Percentiles rank a stretch among this genome's conserved stretches.
Conservation (phyloP, 163 green algal species). For the Chlamydomonas reinhardtii region DNA sequence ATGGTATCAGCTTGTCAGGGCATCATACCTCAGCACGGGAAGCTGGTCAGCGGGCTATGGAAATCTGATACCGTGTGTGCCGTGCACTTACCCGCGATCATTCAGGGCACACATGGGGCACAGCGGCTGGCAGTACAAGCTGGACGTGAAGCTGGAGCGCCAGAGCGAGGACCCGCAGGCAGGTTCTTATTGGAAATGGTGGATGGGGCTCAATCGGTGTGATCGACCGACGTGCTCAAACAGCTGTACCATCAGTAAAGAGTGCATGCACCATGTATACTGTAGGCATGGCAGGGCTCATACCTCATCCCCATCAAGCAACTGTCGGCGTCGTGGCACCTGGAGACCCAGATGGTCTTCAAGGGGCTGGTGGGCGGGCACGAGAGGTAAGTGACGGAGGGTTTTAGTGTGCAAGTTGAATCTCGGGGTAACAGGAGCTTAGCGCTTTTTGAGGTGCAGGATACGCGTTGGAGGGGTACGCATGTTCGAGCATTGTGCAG, state of each 20-base stretch:
- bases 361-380: constrained; percentile 43
- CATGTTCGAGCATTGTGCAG: no score
- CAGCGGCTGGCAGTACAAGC: constrained; percentile 38
- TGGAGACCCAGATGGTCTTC: constrained; percentile 65
- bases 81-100: no score
- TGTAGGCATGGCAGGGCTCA: constrained; percentile 36
- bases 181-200: not conserved
- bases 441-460: no score
- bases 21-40: not conserved
- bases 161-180: not conserved
- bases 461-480: no score
- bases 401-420: no score
- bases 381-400: not conserved
- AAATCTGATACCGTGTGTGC: no score
- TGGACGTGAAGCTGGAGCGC: constrained; percentile 21
- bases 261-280: not conserved
- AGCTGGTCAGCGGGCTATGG: not conserved
- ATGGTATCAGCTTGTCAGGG: not conserved
- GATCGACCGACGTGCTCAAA: no score
- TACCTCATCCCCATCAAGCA: constrained; percentile 24
- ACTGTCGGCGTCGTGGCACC: constrained; percentile 46
- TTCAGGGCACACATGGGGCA: constrained; percentile 40
- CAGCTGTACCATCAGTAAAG: constrained; percentile 30
- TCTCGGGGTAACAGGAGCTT: no score
- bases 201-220: not conserved